Base-by-base conservation (phyloP, 208 protist genomes). In the Acanthamoeba royreba region DNA sequence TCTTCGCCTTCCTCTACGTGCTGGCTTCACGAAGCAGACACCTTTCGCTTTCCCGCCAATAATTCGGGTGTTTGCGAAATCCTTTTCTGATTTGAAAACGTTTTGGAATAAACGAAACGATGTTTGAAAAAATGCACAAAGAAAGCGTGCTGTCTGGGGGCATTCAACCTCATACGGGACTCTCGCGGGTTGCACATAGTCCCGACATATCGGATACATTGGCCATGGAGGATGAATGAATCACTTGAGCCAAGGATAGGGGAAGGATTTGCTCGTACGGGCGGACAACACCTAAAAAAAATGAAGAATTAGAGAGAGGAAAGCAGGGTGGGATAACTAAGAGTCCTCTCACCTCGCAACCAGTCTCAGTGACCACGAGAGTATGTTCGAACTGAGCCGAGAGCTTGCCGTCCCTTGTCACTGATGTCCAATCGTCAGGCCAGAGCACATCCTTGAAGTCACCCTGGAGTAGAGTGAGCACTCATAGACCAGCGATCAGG, bases 311-410 rank as follows among this genome's bases (percentile, higher is more conserved):
- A 61, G 25, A 61, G 19, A 38, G 22, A 9, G n/a, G 38, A 91
- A 72, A 72, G 28, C 22, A 53, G 13, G 45, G 17, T 79, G 11
- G 31, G 66, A 19, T 42, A 13, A n/a, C 31, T n/a, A 13, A 17
- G n/a, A 35, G 13, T 79, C 31, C 33, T 79, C 31, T n/a, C 33
- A 98, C 93, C 53, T 97, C 96, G 17, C 87, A 85, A 22, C 98
- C 98, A 46, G 94, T 97, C 35, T 98, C 94, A 0, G 98, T 99
- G 89, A 99, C 98, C 22, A 99, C 95, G 66, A 99, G 95, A 28
- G 98, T 99, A 95, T 99, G 99, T 97, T 99, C 99, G 93, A 99
- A 99, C 86, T 99, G 99, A 15, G 99, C 99, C 42, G 97, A 98
- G 38, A 98, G 97, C 95, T 98, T 98, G 63, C 99, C 98, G 95